phyloP scores from a whole-genome alignment of 202 grass and related monocot genomes.

The Cymbopogon flexuosus region DNA sequence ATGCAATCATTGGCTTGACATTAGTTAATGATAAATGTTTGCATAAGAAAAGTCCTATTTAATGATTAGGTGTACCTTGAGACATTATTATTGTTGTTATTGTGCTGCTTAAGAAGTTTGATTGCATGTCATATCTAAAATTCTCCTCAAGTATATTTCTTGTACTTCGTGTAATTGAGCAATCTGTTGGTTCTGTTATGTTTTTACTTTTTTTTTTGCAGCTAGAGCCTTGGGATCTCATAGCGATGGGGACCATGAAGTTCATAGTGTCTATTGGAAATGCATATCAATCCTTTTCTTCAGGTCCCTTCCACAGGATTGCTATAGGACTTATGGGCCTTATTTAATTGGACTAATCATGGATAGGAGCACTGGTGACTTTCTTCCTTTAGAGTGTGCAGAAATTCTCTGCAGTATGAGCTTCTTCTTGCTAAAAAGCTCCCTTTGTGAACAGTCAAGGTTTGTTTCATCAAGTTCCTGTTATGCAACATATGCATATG shows the following conservation, averaged over 20 bases:
- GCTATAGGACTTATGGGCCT: slow-evolving; percentile 34
- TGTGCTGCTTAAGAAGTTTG: neutral
- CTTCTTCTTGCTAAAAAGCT: slow-evolving; percentile 59
- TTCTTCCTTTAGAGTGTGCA: slow-evolving; percentile 59
- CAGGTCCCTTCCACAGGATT: slow-evolving; percentile 44
- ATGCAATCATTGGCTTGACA: neutral
- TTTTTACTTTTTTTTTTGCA: slow-evolving; percentile 33
- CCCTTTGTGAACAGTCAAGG: slow-evolving; percentile 61
- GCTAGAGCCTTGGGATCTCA: slow-evolving; percentile 54
- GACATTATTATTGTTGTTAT: neutral
- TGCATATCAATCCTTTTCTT: slow-evolving; percentile 63
- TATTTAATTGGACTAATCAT: slow-evolving; percentile 48
- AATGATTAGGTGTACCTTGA: neutral
- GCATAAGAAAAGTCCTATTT: neutral
- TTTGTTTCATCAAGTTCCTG: slow-evolving; percentile 36
- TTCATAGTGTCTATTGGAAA: slow-evolving; percentile 66
- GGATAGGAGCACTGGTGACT: slow-evolving; percentile 36
- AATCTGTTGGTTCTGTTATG: slow-evolving; percentile 3
- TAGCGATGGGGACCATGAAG: slow-evolving; percentile 48
- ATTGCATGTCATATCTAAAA: neutral
- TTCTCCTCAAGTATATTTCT: too few relatives aligned
- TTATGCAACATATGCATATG: neutral
- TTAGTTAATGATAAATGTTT: neutral
- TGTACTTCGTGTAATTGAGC: neutral
- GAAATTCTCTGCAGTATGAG: slow-evolving; percentile 63